A percentile compares a stretch with the other conserved stretches of the same genome.
These are phyloP conservation scores for Magnaporthales sp. DNA, from an alignment of 2,329 filamentous ascomycete genomes.

Conservation along the genomic window DNA sequence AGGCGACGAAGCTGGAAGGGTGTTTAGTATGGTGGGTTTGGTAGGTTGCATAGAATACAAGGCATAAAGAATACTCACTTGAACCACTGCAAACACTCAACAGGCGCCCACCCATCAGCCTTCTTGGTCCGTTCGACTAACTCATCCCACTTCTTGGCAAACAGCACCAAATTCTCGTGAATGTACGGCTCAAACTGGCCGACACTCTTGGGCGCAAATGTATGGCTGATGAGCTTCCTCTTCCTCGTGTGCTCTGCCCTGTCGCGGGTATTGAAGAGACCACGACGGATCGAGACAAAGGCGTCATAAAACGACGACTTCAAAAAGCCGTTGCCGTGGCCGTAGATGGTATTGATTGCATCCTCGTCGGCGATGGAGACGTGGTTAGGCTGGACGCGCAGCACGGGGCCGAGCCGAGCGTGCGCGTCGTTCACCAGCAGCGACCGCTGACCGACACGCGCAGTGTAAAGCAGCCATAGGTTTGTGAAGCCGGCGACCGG, in stretches of 20 bases:
- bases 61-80: conserved; percentile 37
- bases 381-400: conserved; percentile 78
- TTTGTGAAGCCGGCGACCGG: conserved; percentile 62
- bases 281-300: conserved; percentile 78
- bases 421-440: conserved; percentile 61
- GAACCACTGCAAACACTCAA: conserved; percentile 77
- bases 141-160: conserved; percentile 64
- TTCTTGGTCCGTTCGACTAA: conserved; percentile 30
- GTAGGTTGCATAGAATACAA: neutral
- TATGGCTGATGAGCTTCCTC: conserved; percentile 81
- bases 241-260: conserved; percentile 78
- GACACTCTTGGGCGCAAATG: conserved; percentile 75
- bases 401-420: conserved; percentile 66
- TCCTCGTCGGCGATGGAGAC: conserved; percentile 71
- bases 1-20: conserved; percentile 35
- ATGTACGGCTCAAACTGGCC: conserved; percentile 86
- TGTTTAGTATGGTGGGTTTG: neutral
- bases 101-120: conserved; percentile 43
- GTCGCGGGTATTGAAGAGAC: conserved; percentile 84
- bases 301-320: conserved; percentile 81
- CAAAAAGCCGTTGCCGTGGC: conserved; percentile 67
- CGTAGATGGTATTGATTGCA: conserved; percentile 72
- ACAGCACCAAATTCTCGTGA: conserved; percentile 65
- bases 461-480: conserved; percentile 66
- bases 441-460: conserved; percentile 58